Evolutionary conservation across 2,329 filamentous ascomycete genomes (phyloP), one percentile per base, ranked within the genome.

Genomic region (Dothistroma pini): DNA sequence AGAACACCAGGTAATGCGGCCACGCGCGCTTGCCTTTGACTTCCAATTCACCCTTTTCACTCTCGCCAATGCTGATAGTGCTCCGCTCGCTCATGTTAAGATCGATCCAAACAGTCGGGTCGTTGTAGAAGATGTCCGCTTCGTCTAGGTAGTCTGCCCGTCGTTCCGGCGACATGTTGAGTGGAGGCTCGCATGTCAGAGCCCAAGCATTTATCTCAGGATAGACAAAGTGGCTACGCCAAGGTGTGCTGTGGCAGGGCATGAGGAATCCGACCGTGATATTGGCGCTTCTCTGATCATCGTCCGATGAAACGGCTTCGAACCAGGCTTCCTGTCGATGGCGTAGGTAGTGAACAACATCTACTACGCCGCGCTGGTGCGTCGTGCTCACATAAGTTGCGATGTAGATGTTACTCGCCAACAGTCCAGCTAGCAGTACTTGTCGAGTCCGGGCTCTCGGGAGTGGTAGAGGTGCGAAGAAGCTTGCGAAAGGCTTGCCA

Each of bases 171-270:
- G 82, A 79, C 0, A 92, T 81, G 69, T 88, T 78, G 12, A 99
- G 77, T 0, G 95, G 95, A 1, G 95, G 95, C 68, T 97, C 93
- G 75, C 95, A 99, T 6, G 89, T 89, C 16, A 97, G 80, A 0
- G 93, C 93, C 81, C 93, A 93, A 4, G 91, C 92, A 60, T 85
- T 78, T 57, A 97, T 86, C 32, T 80, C 78, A 0, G 90, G 85
- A 71, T 95, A 85, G 63, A 96, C 81, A 44, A 97, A 83, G 71
- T 96, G 90, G 16, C 89, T 92, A 70, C 93, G 89, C 93, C 95
- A 97, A 2, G 95, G 93, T 0, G 93, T 97, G 66, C 89, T 90
- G 80, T 99, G 95, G 77, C 95, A 99, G 10, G 95, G 95, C 83
- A 93, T 96, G 25, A 99, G 83, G 77, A 97, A 97, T 21, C 89